phyloP scores from a whole-genome alignment of 2,329 filamentous ascomycete genomes.

The Neonectria punicea region DNA sequence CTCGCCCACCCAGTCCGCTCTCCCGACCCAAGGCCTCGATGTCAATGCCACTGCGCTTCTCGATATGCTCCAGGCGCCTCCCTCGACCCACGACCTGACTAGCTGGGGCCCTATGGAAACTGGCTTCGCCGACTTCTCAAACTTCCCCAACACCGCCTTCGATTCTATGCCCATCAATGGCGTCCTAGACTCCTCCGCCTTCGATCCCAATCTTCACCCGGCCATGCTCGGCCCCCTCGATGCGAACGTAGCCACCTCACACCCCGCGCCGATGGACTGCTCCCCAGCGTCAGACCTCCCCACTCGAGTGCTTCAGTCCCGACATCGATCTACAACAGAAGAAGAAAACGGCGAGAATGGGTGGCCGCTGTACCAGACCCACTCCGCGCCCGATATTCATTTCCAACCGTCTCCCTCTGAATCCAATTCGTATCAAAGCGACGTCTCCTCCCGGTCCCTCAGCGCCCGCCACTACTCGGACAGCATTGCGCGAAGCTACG shows the following conservation, averaged over 20 bases:
- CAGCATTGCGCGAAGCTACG: constrained; percentile 39
- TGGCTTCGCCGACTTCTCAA: constrained; percentile 37
- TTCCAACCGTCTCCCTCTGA: constrained; percentile 42
- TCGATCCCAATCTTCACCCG: constrained; percentile 39
- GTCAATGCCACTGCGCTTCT: constrained; percentile 42
- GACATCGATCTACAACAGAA: constrained; percentile 33
- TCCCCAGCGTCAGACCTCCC: constrained; percentile 37
- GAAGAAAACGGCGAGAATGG: constrained; percentile 42
- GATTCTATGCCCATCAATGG: constrained; percentile 39
- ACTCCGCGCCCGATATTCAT: constrained; percentile 36
- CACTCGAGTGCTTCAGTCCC: constrained; percentile 25
- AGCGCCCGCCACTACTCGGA: constrained; percentile 41
- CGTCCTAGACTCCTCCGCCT: constrained; percentile 39
- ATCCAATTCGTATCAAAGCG: constrained; percentile 44
- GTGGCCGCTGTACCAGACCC: constrained; percentile 40
- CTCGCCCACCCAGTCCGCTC: constrained; percentile 35
- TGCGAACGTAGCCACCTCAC: constrained; percentile 29
- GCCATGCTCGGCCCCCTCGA: constrained; percentile 35
- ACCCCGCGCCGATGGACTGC: constrained; percentile 35
- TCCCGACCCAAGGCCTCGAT: constrained; percentile 38
- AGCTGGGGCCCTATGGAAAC: constrained; percentile 43
- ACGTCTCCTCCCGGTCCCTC: constrained; percentile 39
- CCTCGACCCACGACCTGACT: constrained; percentile 40
- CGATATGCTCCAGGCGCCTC: constrained; percentile 44
- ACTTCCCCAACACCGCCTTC: constrained; percentile 38